Conservation (phyloP, 2,329 filamentous ascomycete species). For the Colletotrichum sp. region DNA sequence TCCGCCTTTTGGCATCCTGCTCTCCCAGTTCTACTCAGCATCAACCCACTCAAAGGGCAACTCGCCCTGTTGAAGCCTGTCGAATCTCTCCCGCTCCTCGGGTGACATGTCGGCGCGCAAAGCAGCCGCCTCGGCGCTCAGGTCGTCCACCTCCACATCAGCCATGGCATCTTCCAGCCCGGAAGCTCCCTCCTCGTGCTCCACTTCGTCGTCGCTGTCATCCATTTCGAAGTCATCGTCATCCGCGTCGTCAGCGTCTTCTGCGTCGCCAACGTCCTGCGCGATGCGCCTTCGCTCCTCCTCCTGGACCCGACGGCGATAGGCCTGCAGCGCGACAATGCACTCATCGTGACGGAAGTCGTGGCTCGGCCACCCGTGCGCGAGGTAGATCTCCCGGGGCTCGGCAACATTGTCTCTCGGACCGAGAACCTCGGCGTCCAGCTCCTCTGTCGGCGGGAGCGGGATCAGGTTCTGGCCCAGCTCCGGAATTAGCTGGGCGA, state of each 20-base stretch:
- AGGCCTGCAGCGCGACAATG: conserved; percentile 5
- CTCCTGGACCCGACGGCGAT: background rate
- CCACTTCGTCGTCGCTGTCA: background rate
- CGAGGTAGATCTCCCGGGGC: background rate
- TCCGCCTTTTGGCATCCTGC: background rate
- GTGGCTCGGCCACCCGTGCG: background rate
- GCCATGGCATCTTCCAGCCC: conserved; percentile 8
- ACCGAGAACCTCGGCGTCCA: conserved; percentile 10
- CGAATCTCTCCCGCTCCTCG: conserved; percentile 5
- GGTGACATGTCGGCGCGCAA: conserved; percentile 8
- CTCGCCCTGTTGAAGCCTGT: background rate
- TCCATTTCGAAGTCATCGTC: conserved; percentile 11
- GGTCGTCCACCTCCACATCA: conserved; percentile 15
- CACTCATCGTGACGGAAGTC: conserved; percentile 9
- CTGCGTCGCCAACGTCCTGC: background rate
- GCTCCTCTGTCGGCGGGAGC: conserved; percentile 14
- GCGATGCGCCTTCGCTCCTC: background rate
- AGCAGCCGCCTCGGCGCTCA: conserved; percentile 4
- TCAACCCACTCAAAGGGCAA: conserved; percentile 8
- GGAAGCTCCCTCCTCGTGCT: background rate
- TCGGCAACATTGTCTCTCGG: background rate
- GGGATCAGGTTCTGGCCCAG: background rate
- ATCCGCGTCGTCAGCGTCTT: conserved; percentile 12
- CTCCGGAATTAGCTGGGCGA: background rate
- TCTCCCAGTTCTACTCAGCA: background rate